These are phyloP conservation scores for Thecaphora thlaspeos DNA, from an alignment of 1,284 basidiomycete species.

Conservation along the genomic window DNA sequence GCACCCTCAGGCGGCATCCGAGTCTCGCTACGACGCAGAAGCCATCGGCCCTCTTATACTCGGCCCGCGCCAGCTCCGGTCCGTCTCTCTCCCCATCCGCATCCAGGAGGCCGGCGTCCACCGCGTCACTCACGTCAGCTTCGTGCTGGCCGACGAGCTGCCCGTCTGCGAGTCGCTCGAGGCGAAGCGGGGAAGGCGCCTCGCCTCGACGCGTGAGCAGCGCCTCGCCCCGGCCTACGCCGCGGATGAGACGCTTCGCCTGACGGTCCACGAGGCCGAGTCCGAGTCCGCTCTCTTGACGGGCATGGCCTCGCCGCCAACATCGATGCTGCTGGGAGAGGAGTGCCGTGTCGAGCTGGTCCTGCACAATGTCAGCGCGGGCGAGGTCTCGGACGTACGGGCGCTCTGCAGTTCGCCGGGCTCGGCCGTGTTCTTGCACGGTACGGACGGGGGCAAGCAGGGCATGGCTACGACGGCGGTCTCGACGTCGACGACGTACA, in stretches of 20 bases:
- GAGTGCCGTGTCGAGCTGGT: constrained; percentile 8
- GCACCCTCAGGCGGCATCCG: too few relatives aligned
- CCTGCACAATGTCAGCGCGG: constrained; percentile 14
- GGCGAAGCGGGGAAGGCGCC: constrained; percentile 58
- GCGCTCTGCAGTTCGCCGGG: constrained; percentile 16
- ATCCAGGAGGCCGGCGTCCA: constrained; percentile 20
- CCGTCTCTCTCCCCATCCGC: background rate
- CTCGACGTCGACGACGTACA: constrained; percentile 38
- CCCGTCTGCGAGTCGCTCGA: constrained; percentile 58
- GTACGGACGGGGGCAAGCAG: too few relatives aligned
- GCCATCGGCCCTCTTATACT: constrained; percentile 36
- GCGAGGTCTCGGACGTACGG: constrained; percentile 13
- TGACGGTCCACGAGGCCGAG: constrained; percentile 53
- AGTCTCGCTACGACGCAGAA: constrained; percentile 23
- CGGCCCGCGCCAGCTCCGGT: constrained; percentile 5
- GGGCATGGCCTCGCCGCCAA: constrained; percentile 7
- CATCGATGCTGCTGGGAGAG: constrained; percentile 12
- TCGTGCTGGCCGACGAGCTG: constrained; percentile 60
- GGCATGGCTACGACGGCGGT: too few relatives aligned
- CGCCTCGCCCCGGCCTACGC: constrained; percentile 59
- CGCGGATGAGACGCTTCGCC: constrained; percentile 57
- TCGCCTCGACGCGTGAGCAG: constrained; percentile 60
- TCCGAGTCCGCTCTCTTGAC: constrained; percentile 10
- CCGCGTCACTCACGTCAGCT: constrained; percentile 54
- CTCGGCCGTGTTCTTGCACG: constrained; percentile 7